Percentiles rank a stretch among this genome's conserved stretches.
Evolutionary conservation across 257 asterid species (phyloP).

Genomic region (Nicotiana knightiana): DNA sequence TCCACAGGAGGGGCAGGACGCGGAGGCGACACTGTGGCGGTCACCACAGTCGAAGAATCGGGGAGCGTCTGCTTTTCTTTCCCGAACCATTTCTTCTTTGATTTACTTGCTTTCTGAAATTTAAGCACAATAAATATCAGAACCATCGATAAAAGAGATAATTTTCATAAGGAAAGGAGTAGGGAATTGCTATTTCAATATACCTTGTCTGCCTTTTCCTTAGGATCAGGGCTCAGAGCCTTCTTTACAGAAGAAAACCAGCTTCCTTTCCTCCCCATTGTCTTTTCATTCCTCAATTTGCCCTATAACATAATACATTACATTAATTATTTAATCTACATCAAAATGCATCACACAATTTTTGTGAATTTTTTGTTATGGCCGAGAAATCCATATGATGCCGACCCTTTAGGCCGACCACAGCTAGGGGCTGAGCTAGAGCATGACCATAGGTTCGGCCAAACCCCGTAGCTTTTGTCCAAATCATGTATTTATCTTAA

Average conservation of each 20-base stretch:
- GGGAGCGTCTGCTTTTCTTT: constrained; percentile 44
- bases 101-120: constrained; percentile 46
- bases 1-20: constrained; percentile 39
- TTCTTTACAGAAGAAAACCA: constrained; percentile 91
- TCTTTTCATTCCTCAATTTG: constrained; percentile 40
- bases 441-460: no score
- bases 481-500: no score
- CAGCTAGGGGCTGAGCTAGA: no score
- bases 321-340: constrained; percentile 2
- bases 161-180: neutral
- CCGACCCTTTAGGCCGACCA: no score
- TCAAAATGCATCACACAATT: no score
- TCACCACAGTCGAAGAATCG: constrained; percentile 29
- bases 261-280: constrained; percentile 82
- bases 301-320: constrained; percentile 18
- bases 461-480: no score
- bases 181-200: constrained; percentile 2
- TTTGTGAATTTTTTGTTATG: no score
- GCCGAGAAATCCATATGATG: neutral
- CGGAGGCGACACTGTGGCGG: constrained; percentile 39
- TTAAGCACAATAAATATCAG: neutral
- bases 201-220: constrained; percentile 52
- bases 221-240: constrained; percentile 71
- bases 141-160: neutral
- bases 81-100: constrained; percentile 39